A percentile compares a stretch with the other conserved stretches of the same genome.
phyloP scores from a whole-genome alignment of 2,329 filamentous ascomycete genomes.

The Ceratocystis albifundus region DNA sequence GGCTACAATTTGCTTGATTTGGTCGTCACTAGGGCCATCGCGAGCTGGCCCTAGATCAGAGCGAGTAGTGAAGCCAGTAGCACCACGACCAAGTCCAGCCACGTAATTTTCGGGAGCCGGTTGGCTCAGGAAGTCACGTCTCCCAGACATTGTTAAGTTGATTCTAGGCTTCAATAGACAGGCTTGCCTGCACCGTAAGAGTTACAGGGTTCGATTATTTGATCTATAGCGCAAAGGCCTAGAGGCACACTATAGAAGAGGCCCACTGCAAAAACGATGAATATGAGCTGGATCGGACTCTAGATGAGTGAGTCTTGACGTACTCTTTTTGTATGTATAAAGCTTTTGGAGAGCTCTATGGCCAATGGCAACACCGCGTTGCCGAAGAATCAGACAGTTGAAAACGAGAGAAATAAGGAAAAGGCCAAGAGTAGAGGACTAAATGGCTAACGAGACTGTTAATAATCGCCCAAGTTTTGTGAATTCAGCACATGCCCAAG shows the following conservation, averaged over 20 bases:
- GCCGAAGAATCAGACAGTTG: background rate
- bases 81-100: conserved; percentile 91
- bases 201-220: background rate
- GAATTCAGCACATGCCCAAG: background rate
- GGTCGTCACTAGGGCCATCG: conserved; percentile 91
- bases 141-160: conserved; percentile 40
- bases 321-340: conserved; percentile 18
- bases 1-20: conserved; percentile 94
- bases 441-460: background rate
- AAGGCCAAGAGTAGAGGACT: background rate
- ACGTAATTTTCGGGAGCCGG: conserved; percentile 81
- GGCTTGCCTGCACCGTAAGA: background rate
- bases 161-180: background rate
- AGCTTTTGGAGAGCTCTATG: background rate
- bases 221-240: background rate
- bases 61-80: conserved; percentile 93
- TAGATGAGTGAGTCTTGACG: conserved; percentile 16
- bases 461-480: background rate
- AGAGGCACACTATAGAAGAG: background rate
- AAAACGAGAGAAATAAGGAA: background rate
- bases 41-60: conserved; percentile 91
- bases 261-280: conserved; percentile 22
- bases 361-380: background rate
- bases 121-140: conserved; percentile 80
- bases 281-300: conserved; percentile 20